Base-by-base conservation (phyloP, 805 yeast species). In the Hanseniaspora valbyensis region DNA sequence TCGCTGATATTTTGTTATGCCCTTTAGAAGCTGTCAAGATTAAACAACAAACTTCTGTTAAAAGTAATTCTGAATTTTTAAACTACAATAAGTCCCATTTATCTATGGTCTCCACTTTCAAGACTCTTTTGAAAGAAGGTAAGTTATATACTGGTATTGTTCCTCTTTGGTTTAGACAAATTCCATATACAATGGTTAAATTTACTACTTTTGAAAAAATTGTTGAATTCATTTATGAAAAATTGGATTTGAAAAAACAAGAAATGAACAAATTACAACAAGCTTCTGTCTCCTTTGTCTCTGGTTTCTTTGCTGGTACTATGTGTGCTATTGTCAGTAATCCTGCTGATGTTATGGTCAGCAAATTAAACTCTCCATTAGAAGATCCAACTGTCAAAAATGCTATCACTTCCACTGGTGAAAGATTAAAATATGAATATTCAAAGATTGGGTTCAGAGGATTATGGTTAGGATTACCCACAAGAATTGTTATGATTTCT, bases 301-400 rank as follows among this genome's bases (percentile, higher is more conserved):
- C 95, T 66, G 97, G 98, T 65, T 90, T 90, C 70, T 77, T 90
- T 63, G 98, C 97, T 10, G 98, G 97, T 80, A 81, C 92, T 51
- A 78, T 89, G 71, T 90, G 96, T 73, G 97, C 98, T 7, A 70
- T 83, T 48, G 92, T 89, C 16, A 89, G 96, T 25, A 96, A 92
- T 66, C 98, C 98, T 19, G 97, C 97, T n/a, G 98, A 90, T 67
- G 96, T 90, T 30, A 81, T 92, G 95, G 97, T 90, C 24, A 84
- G 95, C 44, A 85, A 88, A 74, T 78, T 92, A 61, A 89, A 86
- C 65, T 74, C 82, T 49, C 50, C 50, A 6, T 24, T 45, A 14
- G 50, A 65, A 62, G 33, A 54, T 29, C 29, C 49, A 28, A 12
- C 36, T 24, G 88, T 79, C 59, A 78, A 76, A 60, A 68, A 66